Conservation (phyloP, 257 asterid species). For the Linderniella brevidens region DNA sequence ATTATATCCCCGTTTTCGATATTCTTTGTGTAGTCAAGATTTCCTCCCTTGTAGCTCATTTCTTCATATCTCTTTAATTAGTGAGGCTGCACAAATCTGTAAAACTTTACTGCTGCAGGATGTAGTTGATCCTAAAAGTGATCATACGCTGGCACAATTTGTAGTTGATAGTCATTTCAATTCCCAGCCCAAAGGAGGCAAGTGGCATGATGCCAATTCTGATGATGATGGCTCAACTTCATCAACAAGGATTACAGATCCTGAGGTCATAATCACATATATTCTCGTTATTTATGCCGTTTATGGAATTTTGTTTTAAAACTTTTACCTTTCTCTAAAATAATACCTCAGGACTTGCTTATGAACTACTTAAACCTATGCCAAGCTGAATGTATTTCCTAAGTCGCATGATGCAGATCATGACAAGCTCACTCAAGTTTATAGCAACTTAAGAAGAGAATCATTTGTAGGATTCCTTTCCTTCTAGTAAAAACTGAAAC, state of each 20-base stretch:
- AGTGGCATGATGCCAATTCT: constrained; percentile 44
- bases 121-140: constrained; percentile 83
- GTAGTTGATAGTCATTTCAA: constrained; percentile 92
- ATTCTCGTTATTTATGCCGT: background rate
- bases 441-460: constrained; percentile 92
- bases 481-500: background rate
- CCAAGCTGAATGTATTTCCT: constrained; percentile 86
- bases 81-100: background rate
- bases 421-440: constrained; percentile 81
- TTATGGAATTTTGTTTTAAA: background rate
- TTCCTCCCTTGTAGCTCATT: background rate
- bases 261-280: constrained; percentile 43
- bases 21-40: constrained; percentile 94
- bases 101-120: constrained; percentile 29
- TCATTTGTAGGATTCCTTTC: constrained; percentile 53
- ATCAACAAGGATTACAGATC: constrained; percentile 27
- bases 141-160: constrained; percentile 90
- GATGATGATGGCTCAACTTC: constrained; percentile 43
- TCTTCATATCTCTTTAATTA: background rate
- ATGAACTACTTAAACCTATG: constrained; percentile 85
- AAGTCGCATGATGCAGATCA: constrained; percentile 79
- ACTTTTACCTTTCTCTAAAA: constrained; percentile 17
- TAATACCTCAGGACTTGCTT: constrained; percentile 78
- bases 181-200: constrained; percentile 78
- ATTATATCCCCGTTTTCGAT: constrained; percentile 87